These are phyloP conservation scores for Coprinellus micaceus DNA, from an alignment of 768 basidiomycete genomes.

Conservation along the genomic window DNA sequence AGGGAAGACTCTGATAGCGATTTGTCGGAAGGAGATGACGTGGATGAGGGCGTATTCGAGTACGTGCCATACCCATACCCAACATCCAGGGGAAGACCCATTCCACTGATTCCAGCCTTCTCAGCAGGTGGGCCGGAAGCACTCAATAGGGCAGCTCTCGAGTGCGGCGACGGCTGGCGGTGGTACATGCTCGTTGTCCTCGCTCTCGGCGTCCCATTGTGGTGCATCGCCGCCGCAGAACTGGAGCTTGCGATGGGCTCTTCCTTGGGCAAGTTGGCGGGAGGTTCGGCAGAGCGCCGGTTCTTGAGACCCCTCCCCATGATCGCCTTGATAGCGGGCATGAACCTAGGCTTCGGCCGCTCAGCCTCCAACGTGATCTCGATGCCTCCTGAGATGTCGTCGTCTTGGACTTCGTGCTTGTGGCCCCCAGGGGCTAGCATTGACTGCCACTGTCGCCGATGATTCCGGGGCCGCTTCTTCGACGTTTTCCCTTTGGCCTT, in stretches of 20 bases:
- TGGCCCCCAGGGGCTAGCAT: neutral
- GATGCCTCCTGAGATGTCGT: neutral
- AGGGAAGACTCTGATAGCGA: neutral
- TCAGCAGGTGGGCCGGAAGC: neutral
- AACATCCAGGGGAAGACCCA: neutral
- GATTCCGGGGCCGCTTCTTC: neutral
- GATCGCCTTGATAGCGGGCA: neutral
- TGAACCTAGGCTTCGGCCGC: neutral
- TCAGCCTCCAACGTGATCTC: neutral
- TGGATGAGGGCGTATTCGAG: conserved; percentile 1
- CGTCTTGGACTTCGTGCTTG: neutral
- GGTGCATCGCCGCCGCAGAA: neutral
- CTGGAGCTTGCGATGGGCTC: neutral
- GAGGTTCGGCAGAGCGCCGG: neutral
- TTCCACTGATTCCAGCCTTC: neutral
- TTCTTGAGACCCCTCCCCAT: neutral
- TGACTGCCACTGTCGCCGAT: conserved; percentile 7
- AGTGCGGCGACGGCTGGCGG: neutral
- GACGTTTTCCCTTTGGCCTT: neutral
- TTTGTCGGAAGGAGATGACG: neutral
- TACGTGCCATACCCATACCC: conserved; percentile 2
- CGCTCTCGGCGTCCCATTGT: neutral
- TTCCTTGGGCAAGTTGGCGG: neutral
- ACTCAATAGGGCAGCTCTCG: neutral
- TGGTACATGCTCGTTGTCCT: conserved; percentile 4